These are phyloP conservation scores for Cymbopogon citratus DNA, from an alignment of 176 grass and related monocot genomes.

Conservation along the genomic window DNA sequence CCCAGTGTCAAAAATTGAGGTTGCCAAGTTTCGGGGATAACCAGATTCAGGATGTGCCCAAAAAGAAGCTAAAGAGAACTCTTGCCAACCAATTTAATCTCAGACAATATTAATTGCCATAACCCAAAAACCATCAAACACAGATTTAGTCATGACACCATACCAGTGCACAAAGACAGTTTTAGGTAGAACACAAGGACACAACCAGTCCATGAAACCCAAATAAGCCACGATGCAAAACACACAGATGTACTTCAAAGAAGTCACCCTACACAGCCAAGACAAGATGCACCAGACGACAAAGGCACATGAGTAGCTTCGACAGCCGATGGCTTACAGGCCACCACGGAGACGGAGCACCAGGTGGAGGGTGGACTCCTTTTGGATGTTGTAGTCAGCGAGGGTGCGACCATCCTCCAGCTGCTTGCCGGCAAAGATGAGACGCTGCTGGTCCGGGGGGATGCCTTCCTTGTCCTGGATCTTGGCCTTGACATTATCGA, in stretches of 20 bases:
- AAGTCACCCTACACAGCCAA: too few relatives aligned
- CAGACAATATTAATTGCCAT: background rate
- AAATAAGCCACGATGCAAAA: background rate
- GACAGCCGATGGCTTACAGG: too few relatives aligned
- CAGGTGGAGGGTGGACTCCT: conserved; percentile 56
- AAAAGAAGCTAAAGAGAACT: too few relatives aligned
- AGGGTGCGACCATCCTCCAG: conserved; percentile 63
- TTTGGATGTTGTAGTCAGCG: conserved; percentile 59
- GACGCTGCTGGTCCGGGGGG: conserved; percentile 47
- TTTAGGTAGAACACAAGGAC: background rate
- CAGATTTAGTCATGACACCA: background rate
- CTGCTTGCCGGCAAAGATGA: conserved; percentile 62
- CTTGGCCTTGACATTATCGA: too few relatives aligned
- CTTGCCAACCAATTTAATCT: background rate
- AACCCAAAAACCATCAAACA: background rate
- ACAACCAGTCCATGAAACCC: background rate
- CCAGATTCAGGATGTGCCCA: too few relatives aligned
- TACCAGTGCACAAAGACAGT: background rate
- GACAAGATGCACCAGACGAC: too few relatives aligned
- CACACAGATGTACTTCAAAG: too few relatives aligned
- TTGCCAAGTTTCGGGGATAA: too few relatives aligned
- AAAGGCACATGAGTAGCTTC: too few relatives aligned
- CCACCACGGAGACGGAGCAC: conserved; percentile 30
- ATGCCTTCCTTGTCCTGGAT: conserved; percentile 57
- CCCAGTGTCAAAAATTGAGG: too few relatives aligned